Evolutionary conservation across 2,329 filamentous ascomycete species (phyloP).

Genomic region (Clathrospora elynae): DNA sequence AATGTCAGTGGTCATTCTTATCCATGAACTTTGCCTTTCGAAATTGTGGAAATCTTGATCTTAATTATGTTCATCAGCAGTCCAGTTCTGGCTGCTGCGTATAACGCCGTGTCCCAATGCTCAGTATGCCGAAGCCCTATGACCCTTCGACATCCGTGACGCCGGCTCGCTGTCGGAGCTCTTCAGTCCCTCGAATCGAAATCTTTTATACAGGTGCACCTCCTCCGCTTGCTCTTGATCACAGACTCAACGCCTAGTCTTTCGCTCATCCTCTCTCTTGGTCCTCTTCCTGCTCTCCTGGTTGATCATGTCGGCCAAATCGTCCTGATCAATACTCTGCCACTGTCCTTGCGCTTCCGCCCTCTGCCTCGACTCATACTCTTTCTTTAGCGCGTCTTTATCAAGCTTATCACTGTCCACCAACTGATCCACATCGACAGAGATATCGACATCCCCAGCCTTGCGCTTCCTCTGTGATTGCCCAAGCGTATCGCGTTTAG

Average conservation of each 20-base stretch:
- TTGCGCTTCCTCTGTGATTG: constrained; percentile 86
- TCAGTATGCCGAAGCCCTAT: constrained; percentile 21
- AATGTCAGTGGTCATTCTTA: constrained; percentile 15
- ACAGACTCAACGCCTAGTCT: constrained; percentile 58
- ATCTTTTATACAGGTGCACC: no score
- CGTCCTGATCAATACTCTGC: constrained; percentile 82
- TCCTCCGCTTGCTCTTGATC: constrained; percentile 10
- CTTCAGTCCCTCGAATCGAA: no score
- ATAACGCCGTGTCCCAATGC: constrained; percentile 37
- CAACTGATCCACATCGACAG: constrained; percentile 83
- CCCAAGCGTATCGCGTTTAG: constrained; percentile 67
- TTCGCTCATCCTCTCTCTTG: constrained; percentile 82
- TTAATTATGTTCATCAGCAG: constrained; percentile 36
- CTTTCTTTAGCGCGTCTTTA: constrained; percentile 79
- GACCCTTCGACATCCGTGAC: constrained; percentile 26
- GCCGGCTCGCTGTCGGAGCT: constrained; percentile 27
- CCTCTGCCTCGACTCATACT: constrained; percentile 75
- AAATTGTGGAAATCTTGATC: constrained; percentile 23
- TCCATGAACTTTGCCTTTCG: constrained; percentile 13
- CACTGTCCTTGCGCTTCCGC: constrained; percentile 66
- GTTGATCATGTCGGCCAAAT: constrained; percentile 94
- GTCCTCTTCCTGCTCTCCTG: constrained; percentile 88
- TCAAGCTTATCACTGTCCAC: constrained; percentile 75
- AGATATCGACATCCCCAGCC: constrained; percentile 91
- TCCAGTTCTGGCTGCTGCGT: constrained; percentile 20